These are phyloP conservation scores for Serendipita sp. DNA, from an alignment of 768 basidiomycete species.

Conservation along the genomic window DNA sequence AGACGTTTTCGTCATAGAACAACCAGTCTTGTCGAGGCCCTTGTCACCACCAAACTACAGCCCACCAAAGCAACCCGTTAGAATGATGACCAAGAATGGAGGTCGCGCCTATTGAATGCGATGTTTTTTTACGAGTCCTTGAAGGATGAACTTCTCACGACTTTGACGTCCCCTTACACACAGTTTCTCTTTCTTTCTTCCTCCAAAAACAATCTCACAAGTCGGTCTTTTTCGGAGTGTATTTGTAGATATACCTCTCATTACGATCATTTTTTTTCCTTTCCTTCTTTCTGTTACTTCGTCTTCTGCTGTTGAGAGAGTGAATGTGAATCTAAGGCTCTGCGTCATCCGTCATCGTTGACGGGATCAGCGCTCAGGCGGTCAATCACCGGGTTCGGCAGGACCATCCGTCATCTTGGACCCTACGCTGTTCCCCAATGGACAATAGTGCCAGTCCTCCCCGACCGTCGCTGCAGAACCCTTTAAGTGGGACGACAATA, in stretches of 20 bases:
- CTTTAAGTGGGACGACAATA: slow-evolving; percentile 16
- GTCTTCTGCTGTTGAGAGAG: no score
- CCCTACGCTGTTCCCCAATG: background rate
- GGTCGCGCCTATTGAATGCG: background rate
- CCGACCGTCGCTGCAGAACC: slow-evolving; percentile 15
- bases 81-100: background rate
- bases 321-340: no score
- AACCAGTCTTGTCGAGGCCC: background rate
- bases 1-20: background rate
- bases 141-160: background rate
- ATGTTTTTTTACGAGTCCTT: background rate
- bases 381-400: background rate
- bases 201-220: background rate
- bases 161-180: slow-evolving; percentile 1
- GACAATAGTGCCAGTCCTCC: slow-evolving; percentile 9
- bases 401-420: background rate
- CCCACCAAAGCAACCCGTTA: background rate
- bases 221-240: background rate
- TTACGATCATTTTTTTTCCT: background rate
- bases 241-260: background rate
- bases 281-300: background rate
- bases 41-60: slow-evolving; percentile 3
- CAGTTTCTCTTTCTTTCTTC: background rate
- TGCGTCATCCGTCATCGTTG: no score
- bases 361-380: background rate